phyloP scores from a whole-genome alignment of 441 rosid genomes.

The Corymbia citriodora region DNA sequence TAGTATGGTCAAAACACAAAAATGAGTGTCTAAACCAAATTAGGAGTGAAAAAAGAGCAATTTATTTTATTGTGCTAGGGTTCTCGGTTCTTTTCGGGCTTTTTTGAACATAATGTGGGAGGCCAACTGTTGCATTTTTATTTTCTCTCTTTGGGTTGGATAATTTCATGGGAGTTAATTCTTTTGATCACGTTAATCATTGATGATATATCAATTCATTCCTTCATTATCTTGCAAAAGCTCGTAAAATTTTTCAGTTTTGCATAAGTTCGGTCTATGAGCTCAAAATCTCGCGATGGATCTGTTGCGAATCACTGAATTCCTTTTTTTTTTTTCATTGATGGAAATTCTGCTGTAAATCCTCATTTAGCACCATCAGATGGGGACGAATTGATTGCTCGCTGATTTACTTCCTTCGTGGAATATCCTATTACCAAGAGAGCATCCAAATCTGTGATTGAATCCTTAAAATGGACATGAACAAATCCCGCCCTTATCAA shows the following conservation, averaged over 20 bases:
- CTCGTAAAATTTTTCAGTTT: background rate
- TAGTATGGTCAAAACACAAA: background rate
- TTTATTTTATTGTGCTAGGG: conserved; percentile 43
- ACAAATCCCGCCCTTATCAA: background rate
- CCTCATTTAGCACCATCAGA: background rate
- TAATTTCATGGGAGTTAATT: background rate
- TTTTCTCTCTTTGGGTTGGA: background rate
- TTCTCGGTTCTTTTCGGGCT: conserved; percentile 59
- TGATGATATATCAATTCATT: background rate
- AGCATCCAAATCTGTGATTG: background rate
- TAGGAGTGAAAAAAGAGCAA: background rate
- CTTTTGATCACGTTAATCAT: background rate
- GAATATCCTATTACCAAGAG: background rate
- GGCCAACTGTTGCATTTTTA: background rate
- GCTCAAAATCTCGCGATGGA: background rate
- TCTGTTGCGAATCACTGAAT: background rate
- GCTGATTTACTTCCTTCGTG: background rate
- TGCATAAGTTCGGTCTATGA: background rate
- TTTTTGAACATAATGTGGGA: conserved; percentile 22
- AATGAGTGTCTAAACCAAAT: rapidly evolving
- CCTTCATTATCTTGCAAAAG: background rate
- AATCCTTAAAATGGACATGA: background rate
- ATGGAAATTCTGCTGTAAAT: background rate
- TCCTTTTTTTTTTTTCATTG: background rate
- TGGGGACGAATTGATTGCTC: background rate